Evolutionary conservation across 2,329 filamentous ascomycete species (phyloP), one percentile per base, ranked within the genome.

Genomic region (Apiospora koreana): DNA sequence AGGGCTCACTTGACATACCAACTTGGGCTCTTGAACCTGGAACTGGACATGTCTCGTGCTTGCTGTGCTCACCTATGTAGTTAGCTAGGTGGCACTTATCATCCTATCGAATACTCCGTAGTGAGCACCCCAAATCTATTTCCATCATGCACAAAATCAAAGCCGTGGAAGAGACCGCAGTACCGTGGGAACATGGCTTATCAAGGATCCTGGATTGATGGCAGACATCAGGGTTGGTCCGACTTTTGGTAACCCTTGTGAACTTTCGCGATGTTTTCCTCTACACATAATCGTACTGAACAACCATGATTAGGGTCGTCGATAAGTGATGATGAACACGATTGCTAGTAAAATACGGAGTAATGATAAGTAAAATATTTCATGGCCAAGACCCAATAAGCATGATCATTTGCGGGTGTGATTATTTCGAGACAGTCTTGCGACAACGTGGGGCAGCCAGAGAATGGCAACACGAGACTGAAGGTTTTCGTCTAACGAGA

Each of bases 351-450:
- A 8, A n/a, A n/a, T n/a, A 3, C 8, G 8, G 23, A 50, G 7
- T 25, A 14, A 12, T 16, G 23, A 50, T 23, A 50, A 28, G 10
- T 4, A 31, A 7, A 54, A 31, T 2, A 16, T 16, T 43, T 16
- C 14, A 43, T 31, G 50, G 16, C 14, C 28, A 35, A 58, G n/a
- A 48, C 10, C 21, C 45, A 48, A 48, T 10, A 23, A 25, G 25
- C 48, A 54, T 54, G 48, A 35, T 58, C 50, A 35, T 35, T n/a
- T 58, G 28, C 28, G 9, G 28, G 3, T 35, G 28, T 62, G 31
- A 62, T 62, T 38, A 62, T 62, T 62, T 62, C 54, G 54, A 62
- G 54, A 62, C 54, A 62, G 54, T 62, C 31, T 38, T 62, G 54
- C 54, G 54, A 62, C 54, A 62, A 38, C 54, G 54, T 62, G 31